Evolutionary conservation across 2,329 filamentous ascomycete genomes (phyloP), one percentile per base, ranked within the genome.

Genomic region (Colletotrichum liriopes): DNA sequence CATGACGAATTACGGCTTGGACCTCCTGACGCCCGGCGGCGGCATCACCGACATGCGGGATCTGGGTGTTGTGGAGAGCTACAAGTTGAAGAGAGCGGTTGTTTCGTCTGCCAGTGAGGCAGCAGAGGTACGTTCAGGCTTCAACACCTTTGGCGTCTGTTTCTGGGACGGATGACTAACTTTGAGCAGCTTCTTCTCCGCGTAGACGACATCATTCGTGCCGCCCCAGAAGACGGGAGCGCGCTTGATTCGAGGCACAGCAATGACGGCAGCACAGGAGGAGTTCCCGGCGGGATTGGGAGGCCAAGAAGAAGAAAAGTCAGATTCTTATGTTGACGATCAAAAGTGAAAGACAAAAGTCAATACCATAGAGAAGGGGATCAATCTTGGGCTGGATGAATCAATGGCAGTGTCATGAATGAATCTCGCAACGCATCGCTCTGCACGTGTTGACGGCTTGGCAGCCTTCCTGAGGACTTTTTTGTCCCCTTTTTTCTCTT

Each of bases 71-170:
- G 93, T 99, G 76, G 96, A 99, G 86, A 97, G 94, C 83, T 98
- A 98, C 88, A 99, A 99, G 89, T 86, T 99, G 81, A 99, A 99
- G 90, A 93, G 91, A 81, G 96, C 96, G n/a, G 96, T 99, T 66
- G 96, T 99, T 63, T 97, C 93, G 65, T 98, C 95, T 73, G 96
- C 96, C 29, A 97, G 94, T 71, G 96, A 99, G 85, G 96, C 96
- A 74, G 95, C 96, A 76, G 96, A 99, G 90, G 94, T 97, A 87
- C 86, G 91, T 82, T 41, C 35, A 23, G 20, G 23, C n/a, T n/a
- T 16, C 20, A 26, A 37, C 1, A 32, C 45, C 20, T 5, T 37
- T n/a, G 11, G 41, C 29, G 20, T 39, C 11, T 2, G 2, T 18
- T 32, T 52, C 1, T 12, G 23, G 52, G 20, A 39, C 35, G n/a